Evolutionary conservation across 345 rosid genomes (phyloP).

Genomic region (Mallotus nudiflorus): DNA sequence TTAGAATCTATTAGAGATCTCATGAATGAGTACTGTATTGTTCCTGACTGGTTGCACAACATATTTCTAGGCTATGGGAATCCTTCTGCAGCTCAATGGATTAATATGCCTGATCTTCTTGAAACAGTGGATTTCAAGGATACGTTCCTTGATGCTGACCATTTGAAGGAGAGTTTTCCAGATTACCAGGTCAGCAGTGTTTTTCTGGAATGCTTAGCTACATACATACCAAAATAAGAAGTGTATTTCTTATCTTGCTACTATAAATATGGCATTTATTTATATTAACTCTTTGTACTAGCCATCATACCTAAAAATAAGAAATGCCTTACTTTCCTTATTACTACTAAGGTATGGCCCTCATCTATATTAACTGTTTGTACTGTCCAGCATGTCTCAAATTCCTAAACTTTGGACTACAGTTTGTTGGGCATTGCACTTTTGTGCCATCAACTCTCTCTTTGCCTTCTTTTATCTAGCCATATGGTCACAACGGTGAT

Average conservation of each 20-base stretch:
- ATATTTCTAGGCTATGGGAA: constrained; percentile 95
- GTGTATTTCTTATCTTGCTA: background rate
- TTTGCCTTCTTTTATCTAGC: too few relatives aligned
- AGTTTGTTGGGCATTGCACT: background rate
- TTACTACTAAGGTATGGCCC: too few relatives aligned
- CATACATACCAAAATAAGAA: background rate
- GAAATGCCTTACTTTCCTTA: too few relatives aligned
- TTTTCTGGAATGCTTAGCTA: background rate
- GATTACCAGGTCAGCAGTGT: constrained; percentile 63
- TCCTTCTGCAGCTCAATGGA: constrained; percentile 99
- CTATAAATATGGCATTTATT: background rate
- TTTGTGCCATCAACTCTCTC: background rate
- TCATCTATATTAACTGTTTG: background rate
- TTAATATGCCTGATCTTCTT: constrained; percentile 93
- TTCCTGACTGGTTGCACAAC: constrained; percentile 97
- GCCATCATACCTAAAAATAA: background rate
- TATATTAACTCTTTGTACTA: background rate
- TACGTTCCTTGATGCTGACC: constrained; percentile 79
- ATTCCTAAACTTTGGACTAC: background rate
- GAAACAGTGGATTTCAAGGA: constrained; percentile 91
- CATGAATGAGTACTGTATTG: constrained; percentile 98
- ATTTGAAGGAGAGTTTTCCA: constrained; percentile 72
- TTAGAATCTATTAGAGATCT: constrained; percentile 98
- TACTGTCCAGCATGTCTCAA: background rate
- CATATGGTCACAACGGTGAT: too few relatives aligned